phyloP scores from a whole-genome alignment of 805 yeast genomes.

The Maudiozyma barnettii region DNA sequence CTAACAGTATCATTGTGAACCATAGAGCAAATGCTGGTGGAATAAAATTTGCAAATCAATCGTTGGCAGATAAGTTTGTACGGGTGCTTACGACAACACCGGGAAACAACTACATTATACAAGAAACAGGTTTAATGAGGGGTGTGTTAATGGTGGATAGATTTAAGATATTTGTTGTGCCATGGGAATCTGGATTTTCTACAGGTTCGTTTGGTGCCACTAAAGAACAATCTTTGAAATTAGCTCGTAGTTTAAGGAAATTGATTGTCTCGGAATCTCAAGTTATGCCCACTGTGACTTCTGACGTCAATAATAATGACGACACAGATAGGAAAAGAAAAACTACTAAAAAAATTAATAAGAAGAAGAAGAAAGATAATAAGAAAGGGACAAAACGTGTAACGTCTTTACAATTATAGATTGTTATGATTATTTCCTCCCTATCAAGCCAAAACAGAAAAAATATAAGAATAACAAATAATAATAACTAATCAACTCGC shows the following conservation, averaged over 20 bases:
- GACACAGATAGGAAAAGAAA: not conserved
- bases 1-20: slow-evolving; percentile 16
- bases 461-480: no score
- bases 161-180: slow-evolving; percentile 13
- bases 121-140: slow-evolving; percentile 5
- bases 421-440: no score
- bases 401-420: not conserved
- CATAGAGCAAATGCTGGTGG: slow-evolving; percentile 23
- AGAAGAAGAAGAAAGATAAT: slow-evolving; percentile 4
- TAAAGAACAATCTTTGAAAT: slow-evolving; percentile 15
- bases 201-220: slow-evolving; percentile 17
- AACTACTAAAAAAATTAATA: not conserved
- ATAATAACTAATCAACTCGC: no score
- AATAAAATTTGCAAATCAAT: slow-evolving; percentile 14
- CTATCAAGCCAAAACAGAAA: no score
- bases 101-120: slow-evolving; percentile 1
- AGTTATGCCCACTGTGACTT: not conserved
- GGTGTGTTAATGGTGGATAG: slow-evolving; percentile 17
- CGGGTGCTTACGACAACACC: slow-evolving; percentile 2
- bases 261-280: slow-evolving; percentile 7
- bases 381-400: slow-evolving; percentile 2
- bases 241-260: slow-evolving; percentile 13
- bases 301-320: no score
- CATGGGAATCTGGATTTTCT: slow-evolving; percentile 18
- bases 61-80: slow-evolving; percentile 9